Conservation (phyloP, 2,329 filamentous ascomycete genomes). For the Penicillium sp. region DNA sequence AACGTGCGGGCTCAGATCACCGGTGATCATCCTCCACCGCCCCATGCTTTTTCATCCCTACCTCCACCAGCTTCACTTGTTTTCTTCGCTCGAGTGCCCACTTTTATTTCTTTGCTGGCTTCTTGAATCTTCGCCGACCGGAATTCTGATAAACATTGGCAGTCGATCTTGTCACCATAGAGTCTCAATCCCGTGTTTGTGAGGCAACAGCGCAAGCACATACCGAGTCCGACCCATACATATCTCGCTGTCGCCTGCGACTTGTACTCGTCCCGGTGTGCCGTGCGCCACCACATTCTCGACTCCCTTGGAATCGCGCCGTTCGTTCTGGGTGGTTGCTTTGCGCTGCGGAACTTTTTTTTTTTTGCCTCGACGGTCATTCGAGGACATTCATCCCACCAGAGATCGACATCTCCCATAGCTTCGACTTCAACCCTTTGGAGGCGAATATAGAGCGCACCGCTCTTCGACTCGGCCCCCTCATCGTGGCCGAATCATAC, state of each 20-base stretch:
- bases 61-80: slow-evolving; percentile 8
- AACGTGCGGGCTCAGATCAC: neutral
- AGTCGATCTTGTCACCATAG: too few species aligned
- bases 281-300: neutral
- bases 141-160: too few species aligned
- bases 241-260: neutral
- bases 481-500: slow-evolving; percentile 7
- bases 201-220: too few species aligned
- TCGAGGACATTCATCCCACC: neutral
- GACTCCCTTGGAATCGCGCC: slow-evolving; percentile 14
- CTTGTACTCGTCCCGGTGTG: neutral
- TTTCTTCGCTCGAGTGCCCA: neutral
- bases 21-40: slow-evolving; percentile 20
- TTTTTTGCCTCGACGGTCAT: neutral
- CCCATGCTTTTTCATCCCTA: slow-evolving; percentile 18
- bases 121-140: neutral
- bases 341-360: neutral
- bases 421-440: neutral
- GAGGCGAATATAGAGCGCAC: neutral
- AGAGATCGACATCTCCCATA: neutral
- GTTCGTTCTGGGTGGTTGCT: slow-evolving; percentile 17
- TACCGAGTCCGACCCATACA: too few species aligned
- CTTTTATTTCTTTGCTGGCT: neutral
- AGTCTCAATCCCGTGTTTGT: too few species aligned
- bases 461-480: slow-evolving; percentile 1